Evolutionary conservation across 2,329 filamentous ascomycete genomes (phyloP), one percentile per base, ranked within the genome.

Genomic region (Fusarium oxysporum): DNA sequence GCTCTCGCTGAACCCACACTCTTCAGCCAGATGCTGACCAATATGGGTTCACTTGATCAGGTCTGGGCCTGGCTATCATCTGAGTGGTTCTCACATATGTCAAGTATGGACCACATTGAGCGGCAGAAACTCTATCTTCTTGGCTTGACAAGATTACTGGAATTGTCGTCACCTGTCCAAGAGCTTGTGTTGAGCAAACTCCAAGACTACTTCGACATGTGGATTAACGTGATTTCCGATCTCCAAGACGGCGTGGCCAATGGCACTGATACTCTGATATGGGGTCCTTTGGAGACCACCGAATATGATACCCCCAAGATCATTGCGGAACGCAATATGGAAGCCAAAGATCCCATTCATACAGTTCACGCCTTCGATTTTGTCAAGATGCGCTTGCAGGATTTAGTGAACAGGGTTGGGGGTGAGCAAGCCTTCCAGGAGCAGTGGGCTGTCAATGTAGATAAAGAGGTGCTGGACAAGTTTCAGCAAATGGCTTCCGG

Each of bases 171-270:
- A 32, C 86, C 86, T 1, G 82, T 89, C 78, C 87, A 88, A 68
- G 85, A 88, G 1, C 87, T 92, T 60, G 85, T 90, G 5, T 82
- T 94, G 8, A 78, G 81, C 4, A 87, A 86, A 41, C 84, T 96
- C 62, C 93, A 96, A 80, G 92, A 92, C 76, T 90, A 93, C 76
- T 90, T 96, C 76, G 86, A 87, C 3, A 87, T 95, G 83, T 96
- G 93, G 93, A 93, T 91, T 4, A 89, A 88, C 71, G 87, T 93
- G 3, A 84, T 95, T 35, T 83, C 83, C 3, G 91, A 94, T 76
- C 82, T 95, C 55, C 85, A 91, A 58, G 90, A 92, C 50, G 89
- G 89, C 30, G 84, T 86, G 44, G 85, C 86, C 32, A 85, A 87
- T 51, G 85, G 82, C 4, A 80, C 81, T 3, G 89, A 91, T 77